Percentiles rank a stretch among this genome's conserved stretches.
Evolutionary conservation across 192 early-diverging fungal genomes (phyloP).

Genomic region (Coemansia sp.): DNA sequence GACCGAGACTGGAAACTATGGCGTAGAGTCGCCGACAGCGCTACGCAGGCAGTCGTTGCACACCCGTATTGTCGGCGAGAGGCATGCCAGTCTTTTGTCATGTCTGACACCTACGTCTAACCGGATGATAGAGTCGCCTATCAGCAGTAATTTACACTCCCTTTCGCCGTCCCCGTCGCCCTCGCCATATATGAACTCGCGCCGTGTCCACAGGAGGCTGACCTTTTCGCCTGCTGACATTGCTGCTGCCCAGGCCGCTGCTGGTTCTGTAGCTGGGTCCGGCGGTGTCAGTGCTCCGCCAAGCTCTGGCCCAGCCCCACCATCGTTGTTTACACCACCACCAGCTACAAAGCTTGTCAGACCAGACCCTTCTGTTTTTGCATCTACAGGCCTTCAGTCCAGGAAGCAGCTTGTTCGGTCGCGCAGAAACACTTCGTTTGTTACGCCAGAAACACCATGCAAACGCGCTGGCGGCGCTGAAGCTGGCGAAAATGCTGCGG

Average conservation of each 20-base stretch:
- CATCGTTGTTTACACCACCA: slow-evolving; percentile 53
- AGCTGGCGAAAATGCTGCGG: too few species aligned
- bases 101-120: slow-evolving; percentile 25
- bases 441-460: slow-evolving; percentile 52
- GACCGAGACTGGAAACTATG: background rate
- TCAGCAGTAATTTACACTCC: slow-evolving; percentile 5
- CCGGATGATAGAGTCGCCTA: slow-evolving; percentile 8
- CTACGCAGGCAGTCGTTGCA: slow-evolving; percentile 1
- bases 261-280: slow-evolving; percentile 26
- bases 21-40: slow-evolving; percentile 19
- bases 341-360: slow-evolving; percentile 54
- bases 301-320: background rate
- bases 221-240: slow-evolving; percentile 36
- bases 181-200: background rate
- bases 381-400: slow-evolving; percentile 53
- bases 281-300: slow-evolving; percentile 13
- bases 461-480: slow-evolving; percentile 22
- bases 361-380: slow-evolving; percentile 51
- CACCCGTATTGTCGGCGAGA: background rate
- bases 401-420: slow-evolving; percentile 45
- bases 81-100: slow-evolving; percentile 18
- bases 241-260: slow-evolving; percentile 19
- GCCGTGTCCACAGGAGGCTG: slow-evolving; percentile 30
- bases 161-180: slow-evolving; percentile 29
- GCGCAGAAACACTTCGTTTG: slow-evolving; percentile 23